phyloP scores from a whole-genome alignment of 306 rosid genomes.

The Argentina anserina region DNA sequence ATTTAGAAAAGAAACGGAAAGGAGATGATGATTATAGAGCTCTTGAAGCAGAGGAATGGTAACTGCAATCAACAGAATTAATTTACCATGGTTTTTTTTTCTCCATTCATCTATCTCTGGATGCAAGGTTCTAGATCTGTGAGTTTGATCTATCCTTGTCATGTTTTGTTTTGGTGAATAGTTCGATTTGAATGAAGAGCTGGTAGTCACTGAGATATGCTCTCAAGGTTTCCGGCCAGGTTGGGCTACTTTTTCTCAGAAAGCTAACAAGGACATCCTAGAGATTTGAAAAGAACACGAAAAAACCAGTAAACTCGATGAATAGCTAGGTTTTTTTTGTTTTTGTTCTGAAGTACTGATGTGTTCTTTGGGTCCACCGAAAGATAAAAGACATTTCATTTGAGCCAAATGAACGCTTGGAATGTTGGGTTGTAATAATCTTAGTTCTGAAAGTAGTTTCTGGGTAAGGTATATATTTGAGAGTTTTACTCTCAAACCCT shows the following conservation, averaged over 20 bases:
- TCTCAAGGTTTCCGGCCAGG: neutral
- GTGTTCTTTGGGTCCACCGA: neutral
- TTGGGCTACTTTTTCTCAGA: neutral
- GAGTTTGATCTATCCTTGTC: neutral
- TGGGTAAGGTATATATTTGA: neutral
- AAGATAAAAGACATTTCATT: neutral
- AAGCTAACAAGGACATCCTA: neutral
- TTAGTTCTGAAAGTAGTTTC: neutral
- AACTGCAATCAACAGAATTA: neutral
- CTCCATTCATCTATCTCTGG: neutral
- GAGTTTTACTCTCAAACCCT: neutral
- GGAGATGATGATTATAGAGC: neutral
- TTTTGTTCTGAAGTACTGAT: neutral
- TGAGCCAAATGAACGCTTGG: neutral
- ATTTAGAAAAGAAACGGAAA: neutral
- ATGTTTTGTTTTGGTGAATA: neutral
- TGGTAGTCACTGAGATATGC: neutral
- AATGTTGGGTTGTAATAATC: neutral
- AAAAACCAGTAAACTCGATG: neutral
- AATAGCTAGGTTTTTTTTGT: neutral
- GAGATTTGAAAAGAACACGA: too few relatives aligned
- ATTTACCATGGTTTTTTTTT: too few relatives aligned
- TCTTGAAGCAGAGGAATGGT: neutral
- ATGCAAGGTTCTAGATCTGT: neutral
- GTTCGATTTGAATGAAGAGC: neutral